A percentile compares a stretch with the other conserved stretches of the same genome.
phyloP scores from a whole-genome alignment of 805 yeast species.

The Metschnikowia anglica region DNA sequence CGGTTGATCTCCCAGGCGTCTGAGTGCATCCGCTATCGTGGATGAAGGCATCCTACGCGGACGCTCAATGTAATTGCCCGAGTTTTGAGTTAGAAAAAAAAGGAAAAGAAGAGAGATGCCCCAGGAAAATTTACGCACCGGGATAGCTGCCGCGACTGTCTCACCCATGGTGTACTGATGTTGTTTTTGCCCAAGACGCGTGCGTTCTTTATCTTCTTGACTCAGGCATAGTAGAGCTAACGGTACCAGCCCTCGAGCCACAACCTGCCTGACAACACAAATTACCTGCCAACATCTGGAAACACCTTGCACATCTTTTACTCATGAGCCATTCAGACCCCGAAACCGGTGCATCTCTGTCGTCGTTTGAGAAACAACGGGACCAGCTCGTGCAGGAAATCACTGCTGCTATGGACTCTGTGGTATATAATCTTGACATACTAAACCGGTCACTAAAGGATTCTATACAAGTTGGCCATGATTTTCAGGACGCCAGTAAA shows the following conservation, averaged over 20 bases:
- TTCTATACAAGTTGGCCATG: constrained; percentile 70
- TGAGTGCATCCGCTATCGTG: constrained; percentile 23
- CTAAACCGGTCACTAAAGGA: constrained; percentile 67
- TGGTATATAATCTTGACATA: constrained; percentile 60
- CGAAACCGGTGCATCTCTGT: not conserved
- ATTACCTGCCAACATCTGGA: not conserved
- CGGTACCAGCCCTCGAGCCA: too few relatives aligned
- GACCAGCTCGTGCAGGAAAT: constrained; percentile 59
- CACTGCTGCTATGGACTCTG: constrained; percentile 58
- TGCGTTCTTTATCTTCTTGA: not conserved
- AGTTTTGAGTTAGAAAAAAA: constrained; percentile 4
- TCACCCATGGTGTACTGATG: constrained; percentile 9
- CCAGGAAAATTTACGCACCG: not conserved
- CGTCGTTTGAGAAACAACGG: constrained; percentile 55
- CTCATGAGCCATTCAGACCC: not conserved
- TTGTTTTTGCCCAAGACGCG: not conserved
- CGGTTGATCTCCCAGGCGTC: constrained; percentile 19
- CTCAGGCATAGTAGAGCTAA: not conserved
- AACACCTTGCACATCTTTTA: not conserved
- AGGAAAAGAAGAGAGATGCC: not conserved
- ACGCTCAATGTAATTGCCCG: constrained; percentile 21
- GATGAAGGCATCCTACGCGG: constrained; percentile 18
- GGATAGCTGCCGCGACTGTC: not conserved
- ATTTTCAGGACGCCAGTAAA: constrained; percentile 67
- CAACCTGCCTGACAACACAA: too few relatives aligned